Base-by-base conservation (phyloP, 1,284 basidiomycete species). In the Neonothopanus nambi region DNA sequence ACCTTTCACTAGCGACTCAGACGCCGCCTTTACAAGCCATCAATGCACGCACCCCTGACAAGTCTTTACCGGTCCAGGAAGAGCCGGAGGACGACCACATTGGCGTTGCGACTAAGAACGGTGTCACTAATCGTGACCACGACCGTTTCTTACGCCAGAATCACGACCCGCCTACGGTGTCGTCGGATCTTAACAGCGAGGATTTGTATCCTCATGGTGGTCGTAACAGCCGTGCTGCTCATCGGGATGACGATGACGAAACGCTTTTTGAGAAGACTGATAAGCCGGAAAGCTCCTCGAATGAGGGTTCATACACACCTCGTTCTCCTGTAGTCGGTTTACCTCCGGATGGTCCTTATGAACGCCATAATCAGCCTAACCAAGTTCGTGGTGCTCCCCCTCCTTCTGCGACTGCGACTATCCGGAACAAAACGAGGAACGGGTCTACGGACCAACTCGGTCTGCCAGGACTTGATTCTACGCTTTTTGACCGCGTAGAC, bases 41-140 rank as follows among this genome's bases (percentile, higher is more conserved):
- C 44, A 59, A 35, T 60, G 73, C 76, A 3, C 81, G 84, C 30
- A 82, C 82, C n/a, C 82, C 87, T 2, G 87, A 88, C 65, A 77
- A 84, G 43, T 87, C 87, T 28, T 73, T 91, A 23, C 89, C 88
- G 5, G 79, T 90, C 2, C 87, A 91, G 66, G 87, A 90, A 64
- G 87, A 90, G 59, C 75, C 78, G 23, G 87, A 89, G 60, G 87
- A 89, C 60, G 85, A 88, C 57, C 26, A 44, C n/a, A 68, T 75
- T 9, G 65, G 68, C 3, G 59, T 67, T 4, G 55, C 63, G 13
- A 57, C 68, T 18, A 76, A 73, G 58, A 70, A 69, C 7, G 56
- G 39, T 30, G 60, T 57, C n/a, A 55, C 55, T 43, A 55, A 63
- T 36, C 58, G 57, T 47, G 59, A 67, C 9, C 61, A 73, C 55